Evolutionary conservation across 805 yeast species (phyloP), one percentile per base, ranked within the genome.

Genomic region (Middelhovenomyces tepae): DNA sequence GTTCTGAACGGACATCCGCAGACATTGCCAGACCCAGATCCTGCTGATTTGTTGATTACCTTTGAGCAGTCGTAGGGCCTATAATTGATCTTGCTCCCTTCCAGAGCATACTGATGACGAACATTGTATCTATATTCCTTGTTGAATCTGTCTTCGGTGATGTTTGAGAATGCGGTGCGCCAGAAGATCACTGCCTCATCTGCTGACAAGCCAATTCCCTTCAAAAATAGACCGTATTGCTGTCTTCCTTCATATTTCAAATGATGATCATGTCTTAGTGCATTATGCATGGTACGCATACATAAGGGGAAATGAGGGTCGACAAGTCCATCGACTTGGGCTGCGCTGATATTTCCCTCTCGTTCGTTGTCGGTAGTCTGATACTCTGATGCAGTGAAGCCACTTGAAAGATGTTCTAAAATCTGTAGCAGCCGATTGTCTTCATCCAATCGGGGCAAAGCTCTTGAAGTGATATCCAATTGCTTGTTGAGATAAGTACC

Each of bases 1-100:
- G 81, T 89, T 35, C 94, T 64, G 57, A 82, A 91, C 4, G 97
- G 96, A 57, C 97, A 89, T 2, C 98, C 98, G 52, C 89, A 95
- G 38, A 62, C 70, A 45, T 87, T 94, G 26, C 69, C 65, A 28
- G 65, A 60, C 7, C 64, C 62, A 0, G 94, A 86, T 42, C 76
- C 70, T 5, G 85, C 84, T 4, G 35, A 9, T 22, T 27, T 77
- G 17, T 74, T 65, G 37, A 84, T 56, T 26, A 91, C 84, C 1
- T 78, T 75, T 24, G 74, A 71, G 62, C 96, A 91, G 51, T 78
- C 81, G 78, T 80, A 72, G 3, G 97, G 94, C 47, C 73, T 72
- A 57, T 85, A 86, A 47, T 85, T 82, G 47, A 75, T 79, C 39
- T 95, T 64, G 8, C 79, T 78, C 45, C 98, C 99, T 59, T 84